Evolutionary conservation across 2,329 filamentous ascomycete genomes (phyloP).

Genomic region (Arthrobotrys pseudoclavata): DNA sequence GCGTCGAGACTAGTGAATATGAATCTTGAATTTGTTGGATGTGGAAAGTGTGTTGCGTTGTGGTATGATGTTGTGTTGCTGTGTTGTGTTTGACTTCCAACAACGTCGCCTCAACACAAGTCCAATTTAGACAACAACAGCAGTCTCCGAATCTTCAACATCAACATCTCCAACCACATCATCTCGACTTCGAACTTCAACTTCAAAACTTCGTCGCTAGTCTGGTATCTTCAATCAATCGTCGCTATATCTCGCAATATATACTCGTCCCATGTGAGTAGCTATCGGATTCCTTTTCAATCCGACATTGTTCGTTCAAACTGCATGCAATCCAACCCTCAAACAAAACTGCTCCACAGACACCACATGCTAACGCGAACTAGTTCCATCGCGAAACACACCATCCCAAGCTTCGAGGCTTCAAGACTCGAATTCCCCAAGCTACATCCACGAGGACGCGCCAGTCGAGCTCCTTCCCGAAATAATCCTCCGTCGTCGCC

Average conservation of each 20-base stretch:
- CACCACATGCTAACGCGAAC: conserved; percentile 15
- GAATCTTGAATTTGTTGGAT: no score
- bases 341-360: conserved; percentile 2
- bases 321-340: neutral
- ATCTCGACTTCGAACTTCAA: conserved; percentile 6
- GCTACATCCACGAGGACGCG: neutral
- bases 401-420: conserved; percentile 22
- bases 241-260: neutral
- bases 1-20: neutral
- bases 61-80: neutral
- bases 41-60: neutral
- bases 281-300: no score
- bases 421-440: neutral
- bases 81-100: neutral
- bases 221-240: neutral
- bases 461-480: conserved; percentile 44
- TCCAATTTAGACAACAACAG: neutral
- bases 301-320: neutral
- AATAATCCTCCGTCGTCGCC: conserved; percentile 23
- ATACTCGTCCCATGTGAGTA: neutral
- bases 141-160: neutral
- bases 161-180: neutral
- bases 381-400: conserved; percentile 22
- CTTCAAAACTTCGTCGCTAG: conserved; percentile 5
- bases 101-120: conserved; percentile 13